Evolutionary conservation across 2,329 filamentous ascomycete species (phyloP).

Genomic region (Lasiodiplodia theobromae): DNA sequence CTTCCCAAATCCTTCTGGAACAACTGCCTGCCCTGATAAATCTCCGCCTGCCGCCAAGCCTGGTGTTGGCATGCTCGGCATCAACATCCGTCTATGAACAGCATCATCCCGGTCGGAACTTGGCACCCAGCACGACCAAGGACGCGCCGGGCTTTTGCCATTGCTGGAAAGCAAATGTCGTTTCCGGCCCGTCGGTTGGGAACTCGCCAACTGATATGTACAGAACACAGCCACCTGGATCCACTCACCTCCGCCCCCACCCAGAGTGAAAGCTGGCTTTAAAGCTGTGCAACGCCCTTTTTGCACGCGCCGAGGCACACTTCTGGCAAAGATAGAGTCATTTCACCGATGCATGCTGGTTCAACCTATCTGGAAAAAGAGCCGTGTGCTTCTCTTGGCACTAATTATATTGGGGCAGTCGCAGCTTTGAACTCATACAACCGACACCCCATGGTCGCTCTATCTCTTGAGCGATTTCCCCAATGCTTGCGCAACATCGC

Average conservation of each 20-base stretch:
- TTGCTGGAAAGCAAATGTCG: background rate
- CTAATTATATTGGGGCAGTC: background rate
- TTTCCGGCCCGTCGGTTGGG: background rate
- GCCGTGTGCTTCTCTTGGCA: background rate
- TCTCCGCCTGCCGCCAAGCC: too few relatives aligned
- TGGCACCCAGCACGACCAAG: too few relatives aligned
- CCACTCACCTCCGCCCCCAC: background rate
- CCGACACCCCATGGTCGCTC: background rate
- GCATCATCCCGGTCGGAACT: background rate
- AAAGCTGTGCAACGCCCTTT: background rate
- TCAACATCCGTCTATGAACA: background rate
- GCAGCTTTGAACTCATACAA: background rate
- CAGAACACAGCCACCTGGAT: conserved; percentile 5
- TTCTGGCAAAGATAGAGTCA: background rate
- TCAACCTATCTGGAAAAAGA: background rate
- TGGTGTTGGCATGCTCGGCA: background rate
- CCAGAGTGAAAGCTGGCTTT: background rate
- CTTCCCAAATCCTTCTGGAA: background rate
- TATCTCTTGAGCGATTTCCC: background rate
- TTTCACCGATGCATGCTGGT: background rate
- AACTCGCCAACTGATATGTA: background rate
- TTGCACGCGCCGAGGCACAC: background rate
- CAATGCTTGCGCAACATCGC: background rate
- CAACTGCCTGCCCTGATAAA: background rate
- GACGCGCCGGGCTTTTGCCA: background rate